Evolutionary conservation across 108 stramenopile species (phyloP).

Genomic region (Cyclotella kingstonii): DNA sequence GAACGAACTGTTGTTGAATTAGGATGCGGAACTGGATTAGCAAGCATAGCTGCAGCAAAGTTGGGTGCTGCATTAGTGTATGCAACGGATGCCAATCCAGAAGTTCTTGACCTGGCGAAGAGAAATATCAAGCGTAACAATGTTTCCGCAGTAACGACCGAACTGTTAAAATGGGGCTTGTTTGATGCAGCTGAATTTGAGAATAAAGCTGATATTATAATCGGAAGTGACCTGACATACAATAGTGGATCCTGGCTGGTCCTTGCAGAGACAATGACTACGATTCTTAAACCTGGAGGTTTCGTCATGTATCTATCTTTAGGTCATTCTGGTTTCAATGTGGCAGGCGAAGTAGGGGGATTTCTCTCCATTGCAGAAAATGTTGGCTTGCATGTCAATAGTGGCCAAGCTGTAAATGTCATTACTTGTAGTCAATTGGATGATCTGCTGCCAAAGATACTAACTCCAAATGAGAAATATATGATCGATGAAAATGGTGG

Average conservation of each 20-base stretch:
- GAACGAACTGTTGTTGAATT: conserved; percentile 51
- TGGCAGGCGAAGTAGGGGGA: conserved; percentile 58
- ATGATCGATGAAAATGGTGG: conserved; percentile 30
- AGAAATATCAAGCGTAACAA: conserved; percentile 50
- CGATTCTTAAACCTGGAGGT: conserved; percentile 52
- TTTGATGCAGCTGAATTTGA: conserved; percentile 53
- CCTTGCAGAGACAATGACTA: conserved; percentile 61
- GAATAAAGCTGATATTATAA: conserved; percentile 46
- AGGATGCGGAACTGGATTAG: conserved; percentile 56
- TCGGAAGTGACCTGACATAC: conserved; percentile 73
- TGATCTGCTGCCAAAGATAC: conserved; percentile 1
- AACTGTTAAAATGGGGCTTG: conserved; percentile 55
- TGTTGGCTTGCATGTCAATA: conserved; percentile 18
- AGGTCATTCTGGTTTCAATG: conserved; percentile 75
- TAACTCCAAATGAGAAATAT: conserved; percentile 16
- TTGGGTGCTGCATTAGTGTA: conserved; percentile 44
- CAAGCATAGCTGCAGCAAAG: conserved; percentile 47
- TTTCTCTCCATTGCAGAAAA: conserved; percentile 54
- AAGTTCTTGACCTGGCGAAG: conserved; percentile 48
- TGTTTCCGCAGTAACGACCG: conserved; percentile 19
- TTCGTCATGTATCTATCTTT: conserved; percentile 54
- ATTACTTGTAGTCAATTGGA: too few species aligned
- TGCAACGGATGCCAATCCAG: conserved; percentile 65
- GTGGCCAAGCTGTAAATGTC: too few species aligned
- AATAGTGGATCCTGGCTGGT: conserved; percentile 62